These are phyloP conservation scores for Podospora conica DNA, from an alignment of 495 filamentous ascomycete genomes.

Conservation along the genomic window DNA sequence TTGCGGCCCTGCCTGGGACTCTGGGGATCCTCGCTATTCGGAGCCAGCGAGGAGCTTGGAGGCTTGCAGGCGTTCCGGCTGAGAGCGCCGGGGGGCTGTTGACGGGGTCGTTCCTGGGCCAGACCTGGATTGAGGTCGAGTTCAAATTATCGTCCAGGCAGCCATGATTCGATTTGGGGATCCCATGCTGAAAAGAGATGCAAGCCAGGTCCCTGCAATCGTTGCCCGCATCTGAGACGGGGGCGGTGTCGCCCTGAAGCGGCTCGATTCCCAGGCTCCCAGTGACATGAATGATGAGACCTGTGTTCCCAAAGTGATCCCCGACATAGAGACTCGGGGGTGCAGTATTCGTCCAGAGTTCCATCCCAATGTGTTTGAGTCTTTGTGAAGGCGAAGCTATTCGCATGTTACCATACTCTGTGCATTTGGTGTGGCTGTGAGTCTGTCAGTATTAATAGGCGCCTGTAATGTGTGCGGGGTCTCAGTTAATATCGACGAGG, in stretches of 20 bases:
- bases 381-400: neutral
- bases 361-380: neutral
- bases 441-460: neutral
- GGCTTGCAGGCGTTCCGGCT: neutral
- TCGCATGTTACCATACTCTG: neutral
- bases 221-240: neutral
- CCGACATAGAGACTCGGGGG: too few species aligned
- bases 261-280: neutral
- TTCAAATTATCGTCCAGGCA: neutral
- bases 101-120: neutral
- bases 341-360: neutral
- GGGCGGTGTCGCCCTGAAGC: neutral
- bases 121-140: neutral
- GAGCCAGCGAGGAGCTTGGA: neutral
- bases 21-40: neutral
- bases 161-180: neutral
- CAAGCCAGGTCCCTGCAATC: neutral
- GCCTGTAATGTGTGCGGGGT: neutral
- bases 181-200: neutral
- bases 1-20: neutral
- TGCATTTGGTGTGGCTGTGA: neutral
- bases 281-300: neutral
- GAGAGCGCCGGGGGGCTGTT: neutral
- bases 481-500: neutral
- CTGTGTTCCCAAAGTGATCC: neutral